phyloP scores from a whole-genome alignment of 768 basidiomycete species.

The Agaricus subrufescens region DNA sequence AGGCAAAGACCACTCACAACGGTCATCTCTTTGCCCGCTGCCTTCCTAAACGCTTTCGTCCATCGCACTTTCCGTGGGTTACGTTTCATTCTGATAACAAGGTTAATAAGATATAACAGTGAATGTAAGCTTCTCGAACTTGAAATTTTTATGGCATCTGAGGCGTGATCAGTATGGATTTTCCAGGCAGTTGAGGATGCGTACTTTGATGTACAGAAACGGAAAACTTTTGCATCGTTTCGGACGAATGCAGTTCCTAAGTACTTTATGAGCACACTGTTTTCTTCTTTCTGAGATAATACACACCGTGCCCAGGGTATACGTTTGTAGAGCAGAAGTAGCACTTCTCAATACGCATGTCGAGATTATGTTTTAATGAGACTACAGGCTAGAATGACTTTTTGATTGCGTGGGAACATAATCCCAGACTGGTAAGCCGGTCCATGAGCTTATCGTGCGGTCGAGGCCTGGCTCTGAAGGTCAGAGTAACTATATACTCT shows the following conservation, averaged over 20 bases:
- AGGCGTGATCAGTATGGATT: neutral
- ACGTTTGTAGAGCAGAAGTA: slow-evolving; percentile 97
- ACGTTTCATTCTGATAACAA: slow-evolving; percentile 82
- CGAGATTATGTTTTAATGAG: neutral
- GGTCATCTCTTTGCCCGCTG: slow-evolving; percentile 99
- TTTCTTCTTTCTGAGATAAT: neutral
- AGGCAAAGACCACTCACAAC: slow-evolving; percentile 55
- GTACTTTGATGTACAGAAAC: slow-evolving; percentile 97
- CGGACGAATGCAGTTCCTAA: slow-evolving; percentile 92
- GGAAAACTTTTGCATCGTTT: slow-evolving; percentile 97
- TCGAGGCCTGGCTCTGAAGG: no score
- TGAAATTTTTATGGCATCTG: slow-evolving; percentile 99
- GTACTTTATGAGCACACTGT: neutral
- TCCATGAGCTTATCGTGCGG: no score
- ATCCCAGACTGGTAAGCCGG: neutral
- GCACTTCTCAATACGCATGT: slow-evolving; percentile 96
- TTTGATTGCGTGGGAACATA: neutral
- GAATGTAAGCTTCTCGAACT: slow-evolving; percentile 43
- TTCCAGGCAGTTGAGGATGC: slow-evolving; percentile 17
- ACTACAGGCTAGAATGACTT: neutral
- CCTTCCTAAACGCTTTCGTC: slow-evolving; percentile 99
- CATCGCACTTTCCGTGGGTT: slow-evolving; percentile 98
- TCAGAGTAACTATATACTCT: no score
- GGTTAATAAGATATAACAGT: slow-evolving; percentile 2
- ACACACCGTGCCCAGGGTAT: slow-evolving; percentile 91